Evolutionary conservation across 148 eudicot species (phyloP), one percentile per base, ranked within the genome.

Genomic region (Chenopodium album): DNA sequence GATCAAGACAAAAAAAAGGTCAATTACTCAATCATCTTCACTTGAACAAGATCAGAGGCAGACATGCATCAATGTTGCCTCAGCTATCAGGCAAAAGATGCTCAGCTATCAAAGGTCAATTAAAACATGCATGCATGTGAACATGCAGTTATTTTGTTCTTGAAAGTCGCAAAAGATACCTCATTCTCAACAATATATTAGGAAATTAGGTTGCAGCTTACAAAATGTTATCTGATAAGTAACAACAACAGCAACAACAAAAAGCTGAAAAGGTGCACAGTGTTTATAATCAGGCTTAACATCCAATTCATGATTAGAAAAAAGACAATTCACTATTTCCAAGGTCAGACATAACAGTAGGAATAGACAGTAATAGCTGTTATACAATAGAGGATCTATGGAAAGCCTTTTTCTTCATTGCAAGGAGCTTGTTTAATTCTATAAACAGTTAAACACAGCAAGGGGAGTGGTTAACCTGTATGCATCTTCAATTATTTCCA

Each of bases 401-500:
- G n/a, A n/a, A 16, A 46, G 47, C 59, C 48, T 12, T 80, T 80
- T 34, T 44, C 76, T 17, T 46, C 54, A 29, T 4, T 54, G 16
- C 28, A 76, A 54, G 28, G 4, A 32, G 5, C 48, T 52, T 7
- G 17, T 29, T 6, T 56, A 44, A n/a, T 48, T 64, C 31, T 44
- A 69, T 19, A 44, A 14, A 34, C 14, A 74, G 2, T 41, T 41
- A 41, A 41, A 41, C 60, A 68, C 28, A 34, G 60, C 62, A 63
- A 75, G 77, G 44, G 44, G 50, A 20, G 41, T 14, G 20, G 6
- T 22, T 77, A 75, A 86, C 90, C 88, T 88, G 85, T 84, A 77
- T 60, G 86, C 76, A 66, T 82, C 84, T 17, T 88, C 78, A 81
- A 88, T 88, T 68, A 88, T 32, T 81, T 86, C 85, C 52, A 86